phyloP scores from a whole-genome alignment of 768 basidiomycete species.

The Boletus eberwhitei region DNA sequence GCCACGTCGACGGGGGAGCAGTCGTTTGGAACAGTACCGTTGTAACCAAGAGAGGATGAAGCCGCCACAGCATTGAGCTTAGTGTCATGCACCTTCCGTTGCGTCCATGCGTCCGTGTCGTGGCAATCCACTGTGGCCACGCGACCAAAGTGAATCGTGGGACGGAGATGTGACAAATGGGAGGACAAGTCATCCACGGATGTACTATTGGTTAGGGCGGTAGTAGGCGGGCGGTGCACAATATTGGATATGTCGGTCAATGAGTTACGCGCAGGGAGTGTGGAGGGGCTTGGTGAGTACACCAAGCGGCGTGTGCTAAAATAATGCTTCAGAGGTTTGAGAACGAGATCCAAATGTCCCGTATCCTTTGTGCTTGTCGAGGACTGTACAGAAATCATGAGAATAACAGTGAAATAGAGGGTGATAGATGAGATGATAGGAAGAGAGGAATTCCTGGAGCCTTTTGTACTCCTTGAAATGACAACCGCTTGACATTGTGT shows the following conservation, averaged over 20 bases:
- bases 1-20: neutral
- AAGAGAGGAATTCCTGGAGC: neutral
- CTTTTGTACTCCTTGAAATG: slow-evolving; percentile 20
- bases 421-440: neutral
- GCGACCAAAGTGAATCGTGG: slow-evolving; percentile 13
- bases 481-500: slow-evolving; percentile 8
- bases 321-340: neutral
- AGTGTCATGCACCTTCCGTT: slow-evolving; percentile 7
- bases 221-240: neutral
- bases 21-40: neutral
- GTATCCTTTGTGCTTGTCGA: slow-evolving; percentile 1
- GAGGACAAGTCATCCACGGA: neutral
- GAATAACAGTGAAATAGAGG: neutral
- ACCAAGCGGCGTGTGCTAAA: slow-evolving; percentile 8
- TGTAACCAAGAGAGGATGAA: slow-evolving; percentile 10
- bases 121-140: slow-evolving; percentile 22
- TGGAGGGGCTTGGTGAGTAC: slow-evolving; percentile 7
- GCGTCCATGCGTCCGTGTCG: slow-evolving; percentile 26
- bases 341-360: neutral
- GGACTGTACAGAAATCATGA: slow-evolving; percentile 6
- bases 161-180: slow-evolving; percentile 7
- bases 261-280: slow-evolving; percentile 2
- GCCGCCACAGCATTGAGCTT: slow-evolving; percentile 5
- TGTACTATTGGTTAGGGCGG: neutral
- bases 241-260: slow-evolving; percentile 9